phyloP scores from a whole-genome alignment of 257 asterid species.

The Petunia secreta region DNA sequence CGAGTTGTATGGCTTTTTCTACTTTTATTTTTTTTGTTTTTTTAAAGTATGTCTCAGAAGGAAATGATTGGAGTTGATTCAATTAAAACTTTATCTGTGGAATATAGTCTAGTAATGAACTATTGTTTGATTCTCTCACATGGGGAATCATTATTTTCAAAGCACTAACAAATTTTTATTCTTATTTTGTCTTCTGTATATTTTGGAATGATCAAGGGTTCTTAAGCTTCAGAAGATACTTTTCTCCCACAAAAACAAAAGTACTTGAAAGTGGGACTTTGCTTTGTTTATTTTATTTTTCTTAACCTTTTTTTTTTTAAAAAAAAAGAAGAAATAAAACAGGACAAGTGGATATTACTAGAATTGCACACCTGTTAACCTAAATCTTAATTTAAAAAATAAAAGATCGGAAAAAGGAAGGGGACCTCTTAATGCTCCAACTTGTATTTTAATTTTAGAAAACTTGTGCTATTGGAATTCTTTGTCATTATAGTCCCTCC shows the following conservation, averaged over 20 bases:
- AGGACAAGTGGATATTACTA: constrained; percentile 15
- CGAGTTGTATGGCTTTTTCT: background rate
- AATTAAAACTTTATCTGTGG: too few relatives aligned
- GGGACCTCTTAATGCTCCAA: constrained; percentile 52
- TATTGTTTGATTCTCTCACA: too few relatives aligned
- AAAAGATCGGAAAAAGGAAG: background rate
- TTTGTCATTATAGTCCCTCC: constrained; percentile 60
- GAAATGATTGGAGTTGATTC: too few relatives aligned
- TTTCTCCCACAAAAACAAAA: background rate
- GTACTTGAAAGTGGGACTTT: constrained; percentile 4
- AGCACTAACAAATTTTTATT: too few relatives aligned
- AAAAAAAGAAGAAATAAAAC: background rate
- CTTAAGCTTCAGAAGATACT: background rate
- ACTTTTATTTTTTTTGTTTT: too few relatives aligned
- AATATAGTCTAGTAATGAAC: too few relatives aligned
- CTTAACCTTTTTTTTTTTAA: too few relatives aligned
- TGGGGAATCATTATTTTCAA: too few relatives aligned
- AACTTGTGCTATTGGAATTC: constrained; percentile 49
- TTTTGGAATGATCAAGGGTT: too few relatives aligned
- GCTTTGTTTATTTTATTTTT: background rate
- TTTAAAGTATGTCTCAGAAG: too few relatives aligned
- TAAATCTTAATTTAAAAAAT: background rate
- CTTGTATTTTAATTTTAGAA: constrained; percentile 28
- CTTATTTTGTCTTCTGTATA: too few relatives aligned
- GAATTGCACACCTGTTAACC: background rate